A percentile compares a stretch with the other conserved stretches of the same genome.
phyloP scores from a whole-genome alignment of 2,329 filamentous ascomycete species.

The Tolypocladium endophyticum region DNA sequence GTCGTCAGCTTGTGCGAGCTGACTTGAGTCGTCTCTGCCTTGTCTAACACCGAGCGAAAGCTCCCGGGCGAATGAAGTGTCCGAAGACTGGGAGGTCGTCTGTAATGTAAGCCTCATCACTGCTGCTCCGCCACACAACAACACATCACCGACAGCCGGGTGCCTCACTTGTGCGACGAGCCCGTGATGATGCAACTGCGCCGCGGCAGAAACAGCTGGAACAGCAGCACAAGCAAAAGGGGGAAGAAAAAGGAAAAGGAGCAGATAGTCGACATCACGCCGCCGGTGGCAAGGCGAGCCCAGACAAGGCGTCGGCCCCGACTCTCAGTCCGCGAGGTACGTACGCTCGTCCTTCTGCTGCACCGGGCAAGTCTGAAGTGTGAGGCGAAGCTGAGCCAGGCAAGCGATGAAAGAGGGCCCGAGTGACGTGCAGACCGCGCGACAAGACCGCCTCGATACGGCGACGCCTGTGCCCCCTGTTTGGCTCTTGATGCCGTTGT shows the following conservation, averaged over 20 bases:
- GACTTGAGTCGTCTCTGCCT: neutral
- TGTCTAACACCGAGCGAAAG: neutral
- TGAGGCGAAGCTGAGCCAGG: neutral
- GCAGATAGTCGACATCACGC: neutral
- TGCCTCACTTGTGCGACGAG: neutral
- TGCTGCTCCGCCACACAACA: neutral
- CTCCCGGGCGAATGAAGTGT: neutral
- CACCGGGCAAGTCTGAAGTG: neutral
- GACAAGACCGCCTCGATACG: neutral
- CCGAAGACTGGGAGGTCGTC: neutral
- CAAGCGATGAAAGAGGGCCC: neutral
- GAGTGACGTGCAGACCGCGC: neutral
- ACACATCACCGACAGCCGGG: neutral
- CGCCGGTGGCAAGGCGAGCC: neutral
- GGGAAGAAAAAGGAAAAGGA: neutral
- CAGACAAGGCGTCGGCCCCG: neutral
- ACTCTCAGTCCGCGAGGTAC: neutral
- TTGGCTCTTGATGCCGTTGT: neutral
- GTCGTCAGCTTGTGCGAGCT: neutral
- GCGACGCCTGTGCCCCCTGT: neutral
- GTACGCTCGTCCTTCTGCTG: neutral
- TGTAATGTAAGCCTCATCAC: neutral
- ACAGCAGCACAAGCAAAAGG: neutral
- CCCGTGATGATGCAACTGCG: neutral
- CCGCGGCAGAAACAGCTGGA: neutral